phyloP scores from a whole-genome alignment of 495 filamentous ascomycete species.

The Bathelium albidoporum region DNA sequence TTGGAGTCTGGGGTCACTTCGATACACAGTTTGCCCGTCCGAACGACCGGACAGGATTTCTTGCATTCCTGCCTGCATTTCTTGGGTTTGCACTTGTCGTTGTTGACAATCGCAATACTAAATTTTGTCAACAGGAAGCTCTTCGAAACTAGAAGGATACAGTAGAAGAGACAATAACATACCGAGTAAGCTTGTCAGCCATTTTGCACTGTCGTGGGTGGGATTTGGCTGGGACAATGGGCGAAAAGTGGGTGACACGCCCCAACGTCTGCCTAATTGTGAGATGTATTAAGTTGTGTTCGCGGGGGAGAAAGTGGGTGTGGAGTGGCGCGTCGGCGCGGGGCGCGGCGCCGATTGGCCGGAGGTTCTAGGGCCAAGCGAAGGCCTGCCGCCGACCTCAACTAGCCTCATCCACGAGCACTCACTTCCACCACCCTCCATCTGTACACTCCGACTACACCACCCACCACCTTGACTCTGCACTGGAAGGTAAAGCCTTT shows the following conservation, averaged over 20 bases:
- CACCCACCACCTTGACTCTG: conserved; percentile 2
- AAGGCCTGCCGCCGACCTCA: not conserved
- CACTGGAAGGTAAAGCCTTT: not conserved
- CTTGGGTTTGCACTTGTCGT: conserved; percentile 58
- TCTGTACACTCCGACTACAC: not conserved
- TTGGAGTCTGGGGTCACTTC: conserved; percentile 84
- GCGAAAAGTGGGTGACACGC: no score
- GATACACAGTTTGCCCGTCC: conserved; percentile 94
- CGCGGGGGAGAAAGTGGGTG: not conserved
- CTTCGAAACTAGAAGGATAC: not conserved
- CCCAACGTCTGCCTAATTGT: no score
- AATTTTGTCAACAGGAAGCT: not conserved
- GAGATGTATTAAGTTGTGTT: conserved; percentile 3
- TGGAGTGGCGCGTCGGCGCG: not conserved
- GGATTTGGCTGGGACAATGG: not conserved
- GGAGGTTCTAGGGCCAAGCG: not conserved
- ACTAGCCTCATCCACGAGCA: conserved; percentile 4
- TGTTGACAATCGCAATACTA: conserved; percentile 95
- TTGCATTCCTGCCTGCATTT: conserved; percentile 93
- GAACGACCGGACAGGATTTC: conserved; percentile 95
- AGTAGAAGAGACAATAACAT: conserved; percentile 30
- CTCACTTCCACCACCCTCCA: not conserved
- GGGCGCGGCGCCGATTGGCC: conserved; percentile 1
- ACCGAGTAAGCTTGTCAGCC: conserved; percentile 80
- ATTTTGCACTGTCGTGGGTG: conserved; percentile 38